Base-by-base conservation (phyloP, 2,329 filamentous ascomycete species). In the Cordyceps cicadae region DNA sequence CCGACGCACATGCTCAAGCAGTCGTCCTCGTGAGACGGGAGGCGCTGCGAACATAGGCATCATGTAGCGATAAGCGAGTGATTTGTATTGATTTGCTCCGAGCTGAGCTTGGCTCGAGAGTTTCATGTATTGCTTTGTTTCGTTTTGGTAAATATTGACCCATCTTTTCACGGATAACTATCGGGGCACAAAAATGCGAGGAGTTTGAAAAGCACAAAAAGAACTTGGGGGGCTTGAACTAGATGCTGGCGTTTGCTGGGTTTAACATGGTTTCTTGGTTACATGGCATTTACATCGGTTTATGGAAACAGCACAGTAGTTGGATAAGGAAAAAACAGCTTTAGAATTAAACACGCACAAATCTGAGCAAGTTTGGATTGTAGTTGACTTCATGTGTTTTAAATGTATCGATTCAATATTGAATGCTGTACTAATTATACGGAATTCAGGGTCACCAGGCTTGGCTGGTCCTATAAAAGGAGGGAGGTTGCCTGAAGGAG, bases 1-100 rank as follows among this genome's bases (percentile, higher is more conserved):
- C 82, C 82, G 1, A 85, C 82, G 3, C 83, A 86, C 66, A 83
- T 86, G 75, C 66, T 74, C 51, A 76, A 75, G 58, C 66, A 70
- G 55, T 64, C 64, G 24, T 46, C 59, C 0, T 46, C 59, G 26
- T 61, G 17, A 55, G 14, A 5, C 34, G 34, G 34, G 2, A 37
- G 12, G 12, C 12, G 34, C 34, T 37, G 34, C 34, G 24, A 32
- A 15, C 8, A 4, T n/a, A 21, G 21, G n/a, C 15, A 21, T 9
- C 24, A 29, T 29, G 19, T 49, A 57, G 24, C 32, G 7, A 19
- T 49, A 3, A 49, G 54, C 34, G 32, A 37, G 11, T 43, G 32
- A 26, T n/a, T 57, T 57, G 37, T 48, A 24, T 19, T n/a, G 19
- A 14, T 24, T 39, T 37, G 34, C 9, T 9, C 11, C 29, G 3